Percentiles rank a stretch among this genome's conserved stretches.
Evolutionary conservation across 768 basidiomycete genomes (phyloP).

Genomic region (Tephrocybe rancida): DNA sequence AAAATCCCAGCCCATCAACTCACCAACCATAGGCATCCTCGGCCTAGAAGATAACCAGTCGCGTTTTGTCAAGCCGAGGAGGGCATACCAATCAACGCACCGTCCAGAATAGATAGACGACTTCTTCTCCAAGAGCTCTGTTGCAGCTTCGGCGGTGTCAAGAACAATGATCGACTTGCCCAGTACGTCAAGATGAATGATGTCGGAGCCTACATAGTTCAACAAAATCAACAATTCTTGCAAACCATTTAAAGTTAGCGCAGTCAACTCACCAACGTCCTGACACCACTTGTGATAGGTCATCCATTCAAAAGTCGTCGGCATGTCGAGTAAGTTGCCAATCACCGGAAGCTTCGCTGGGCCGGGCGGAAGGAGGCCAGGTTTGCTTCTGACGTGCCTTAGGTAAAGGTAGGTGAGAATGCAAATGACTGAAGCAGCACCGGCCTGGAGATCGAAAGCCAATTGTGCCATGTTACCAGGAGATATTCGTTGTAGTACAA

Average conservation of each 20-base stretch:
- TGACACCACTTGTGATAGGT: conserved; percentile 18
- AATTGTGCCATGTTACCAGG: no score
- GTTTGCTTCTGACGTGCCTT: not conserved
- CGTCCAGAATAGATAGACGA: conserved; percentile 21
- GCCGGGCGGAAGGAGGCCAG: conserved; percentile 13
- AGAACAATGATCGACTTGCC: conserved; percentile 23
- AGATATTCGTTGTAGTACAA: no score
- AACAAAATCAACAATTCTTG: not conserved
- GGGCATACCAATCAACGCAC: not conserved
- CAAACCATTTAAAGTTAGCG: not conserved
- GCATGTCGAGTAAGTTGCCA: conserved; percentile 15
- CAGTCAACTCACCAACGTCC: conserved; percentile 5
- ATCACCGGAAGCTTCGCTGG: conserved; percentile 1
- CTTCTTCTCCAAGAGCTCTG: conserved; percentile 24
- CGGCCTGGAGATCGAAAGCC: not conserved
- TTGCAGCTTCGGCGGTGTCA: conserved; percentile 21
- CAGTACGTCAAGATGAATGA: conserved; percentile 21
- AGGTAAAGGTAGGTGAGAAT: conserved; percentile 1
- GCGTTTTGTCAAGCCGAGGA: conserved; percentile 1
- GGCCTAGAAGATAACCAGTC: conserved; percentile 23
- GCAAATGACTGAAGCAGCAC: not conserved
- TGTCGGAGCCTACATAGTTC: conserved; percentile 23
- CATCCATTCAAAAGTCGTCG: conserved; percentile 9
- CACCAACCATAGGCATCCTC: conserved; percentile 24
- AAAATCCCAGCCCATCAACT: conserved; percentile 23